Base-by-base conservation (phyloP, 192 early-diverging fungal species). In the Chytriomyces hyalinus region DNA sequence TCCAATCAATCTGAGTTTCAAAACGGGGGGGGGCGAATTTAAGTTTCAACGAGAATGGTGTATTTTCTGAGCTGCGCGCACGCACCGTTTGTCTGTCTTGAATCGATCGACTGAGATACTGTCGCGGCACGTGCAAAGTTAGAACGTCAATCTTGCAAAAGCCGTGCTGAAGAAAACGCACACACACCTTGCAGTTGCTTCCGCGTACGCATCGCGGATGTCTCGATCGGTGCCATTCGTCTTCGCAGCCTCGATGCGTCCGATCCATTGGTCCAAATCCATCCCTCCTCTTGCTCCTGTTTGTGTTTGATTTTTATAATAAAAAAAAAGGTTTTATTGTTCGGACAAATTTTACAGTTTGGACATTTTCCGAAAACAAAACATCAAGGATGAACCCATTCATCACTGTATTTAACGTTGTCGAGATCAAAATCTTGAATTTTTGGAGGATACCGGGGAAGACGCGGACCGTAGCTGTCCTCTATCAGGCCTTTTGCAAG, bases 121-220 rank as follows among this genome's bases (percentile, higher is more conserved):
- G 24, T n/a, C 2, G 63, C 15, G 1, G 36, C 11, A 26, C 63
- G 6, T 20, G 36, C 17, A 43, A 26, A 15, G 63, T 13, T 43
- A 43, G 11, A 11, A 65, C 24, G 24, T 13, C 26, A 26, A 15
- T 26, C 63, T 65, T 13, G 11, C 63, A 65, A 65, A 13, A 65
- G 17, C 63, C 13, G 11, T 4, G 15, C 26, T 26, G 3, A 13
- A 22, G 63, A 13, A 11, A 11, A 65, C 15, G 24, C 15, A 26
- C 24, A 2, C 68, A 53, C 49, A 70, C 68, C 20, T 53, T 49
- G 50, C 28, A 6, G 68, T 53, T 51, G 68, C 68, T 13, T 51
- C 49, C 20, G 68, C 68, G 26, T 22, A 53, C 68, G 53, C 24
- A 11, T 49, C 49, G 7, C 68, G 47, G 11, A 49, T 10, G n/a